Base-by-base conservation (phyloP, 1,284 basidiomycete species). In the Thelephora terrestris region DNA sequence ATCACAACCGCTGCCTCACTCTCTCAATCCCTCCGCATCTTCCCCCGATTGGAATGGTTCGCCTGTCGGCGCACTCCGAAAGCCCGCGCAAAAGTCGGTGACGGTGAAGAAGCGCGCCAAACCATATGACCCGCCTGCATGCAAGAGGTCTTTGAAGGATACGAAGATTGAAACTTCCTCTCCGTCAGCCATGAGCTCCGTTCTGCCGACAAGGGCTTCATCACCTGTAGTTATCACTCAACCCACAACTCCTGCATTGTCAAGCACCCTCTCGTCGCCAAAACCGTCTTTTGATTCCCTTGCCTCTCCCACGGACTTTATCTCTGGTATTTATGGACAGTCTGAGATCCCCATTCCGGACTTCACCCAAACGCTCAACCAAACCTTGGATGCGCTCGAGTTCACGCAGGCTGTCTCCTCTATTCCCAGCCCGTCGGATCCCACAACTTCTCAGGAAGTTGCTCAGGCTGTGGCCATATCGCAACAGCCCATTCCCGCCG, bases 401-500 rank as follows among this genome's bases (percentile, higher is more conserved):
- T 42, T 23, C 5, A 23, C 39, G 18, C 20, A 42, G 9, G 39
- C 20, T 23, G 10, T 25, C 25, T 42, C 57, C 17, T 51, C 57
- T 3, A 50, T 54, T 7, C 38, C 56, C 21, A 47, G 59, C 34
- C 45, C 57, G 24, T 44, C 59, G n/a, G 55, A 61, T 10, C 59
- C 58, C 1, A 53, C 54, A 39, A 57, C 59, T 17, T 47, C 55
- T 7, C 47, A 62, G 20, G 55, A 51, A 7, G 49, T 58, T 24
- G 51, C 62, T 47, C 58, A 53, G 46, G 57, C 50, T 48, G 55
- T 51, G 50, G 36, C 64, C 25, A 18, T 25, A 5, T 9, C 14
- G 18, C 39, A 42, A 25, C 25, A 21, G n/a, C 49, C 64, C 1
- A 53, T 67, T 53, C 74, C 81, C 1, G 79, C 76, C 58, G 69